These are phyloP conservation scores for Cordyceps tenuipes DNA, from an alignment of 2,329 filamentous ascomycete species.

Conservation along the genomic window DNA sequence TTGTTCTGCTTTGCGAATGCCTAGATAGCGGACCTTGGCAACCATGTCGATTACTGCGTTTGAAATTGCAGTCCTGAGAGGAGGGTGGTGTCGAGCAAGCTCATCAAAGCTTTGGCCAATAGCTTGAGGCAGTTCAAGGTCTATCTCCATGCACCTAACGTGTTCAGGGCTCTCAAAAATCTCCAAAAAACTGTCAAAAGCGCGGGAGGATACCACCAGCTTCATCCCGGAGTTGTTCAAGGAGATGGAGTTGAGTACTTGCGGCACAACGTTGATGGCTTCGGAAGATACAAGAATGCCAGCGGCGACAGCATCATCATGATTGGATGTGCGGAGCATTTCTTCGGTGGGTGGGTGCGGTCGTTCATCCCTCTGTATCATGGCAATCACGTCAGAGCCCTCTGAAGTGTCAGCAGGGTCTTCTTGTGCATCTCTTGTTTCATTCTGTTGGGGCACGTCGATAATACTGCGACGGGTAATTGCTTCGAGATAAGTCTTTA, in stretches of 20 bases:
- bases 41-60: conserved; percentile 87
- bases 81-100: conserved; percentile 84
- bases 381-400: conserved; percentile 31
- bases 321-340: conserved; percentile 36
- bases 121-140: conserved; percentile 58
- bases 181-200: conserved; percentile 81
- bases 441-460: conserved; percentile 12
- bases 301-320: conserved; percentile 41
- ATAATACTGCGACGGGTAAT: conserved; percentile 52
- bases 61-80: conserved; percentile 69
- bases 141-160: conserved; percentile 72
- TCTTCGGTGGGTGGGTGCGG: conserved; percentile 46
- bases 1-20: conserved; percentile 58
- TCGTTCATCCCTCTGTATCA: conserved; percentile 29
- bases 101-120: conserved; percentile 89
- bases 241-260: conserved; percentile 87
- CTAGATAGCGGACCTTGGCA: conserved; percentile 67
- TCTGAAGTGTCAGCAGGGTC: conserved; percentile 30
- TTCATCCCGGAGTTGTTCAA: conserved; percentile 81
- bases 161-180: conserved; percentile 94
- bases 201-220: conserved; percentile 74
- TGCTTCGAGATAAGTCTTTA: conserved; percentile 75
- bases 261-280: conserved; percentile 77
- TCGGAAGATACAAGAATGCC: conserved; percentile 84
- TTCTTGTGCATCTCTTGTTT: conserved; percentile 18